Evolutionary conservation across 73 alveolate genomes (phyloP).

Genomic region (Tetrahymena thermophila): DNA sequence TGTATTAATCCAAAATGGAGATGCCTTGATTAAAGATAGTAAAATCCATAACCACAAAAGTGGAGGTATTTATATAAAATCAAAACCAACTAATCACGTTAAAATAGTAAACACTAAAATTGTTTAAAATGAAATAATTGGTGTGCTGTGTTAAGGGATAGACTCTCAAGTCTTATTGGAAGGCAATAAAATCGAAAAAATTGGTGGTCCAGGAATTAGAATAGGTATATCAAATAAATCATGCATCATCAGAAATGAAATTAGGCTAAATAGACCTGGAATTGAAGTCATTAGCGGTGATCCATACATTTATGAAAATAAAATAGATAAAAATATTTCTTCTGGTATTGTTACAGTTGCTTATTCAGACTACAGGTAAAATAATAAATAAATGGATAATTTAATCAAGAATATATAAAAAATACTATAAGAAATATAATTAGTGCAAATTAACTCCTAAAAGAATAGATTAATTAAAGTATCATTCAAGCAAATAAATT

Average conservation of each 20-base stretch:
- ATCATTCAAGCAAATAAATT: too few species aligned
- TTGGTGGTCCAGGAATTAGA: conserved; percentile 67
- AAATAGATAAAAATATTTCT: conserved; percentile 44
- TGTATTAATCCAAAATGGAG: conserved; percentile 11
- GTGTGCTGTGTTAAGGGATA: conserved; percentile 55
- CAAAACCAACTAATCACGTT: conserved; percentile 17
- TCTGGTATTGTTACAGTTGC: conserved; percentile 53
- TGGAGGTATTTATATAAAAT: conserved; percentile 18
- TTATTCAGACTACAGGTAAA: conserved; percentile 17
- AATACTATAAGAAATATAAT: too few species aligned
- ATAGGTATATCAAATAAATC: conserved; percentile 52
- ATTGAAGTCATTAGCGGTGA: conserved; percentile 53
- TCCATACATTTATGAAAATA: conserved; percentile 55
- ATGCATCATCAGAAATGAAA: conserved; percentile 53
- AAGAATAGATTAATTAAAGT: too few species aligned
- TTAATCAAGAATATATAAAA: background rate
- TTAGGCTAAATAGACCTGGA: conserved; percentile 52
- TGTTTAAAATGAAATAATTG: conserved; percentile 46
- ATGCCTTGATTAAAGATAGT: conserved; percentile 10
- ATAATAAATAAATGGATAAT: background rate
- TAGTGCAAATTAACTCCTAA: too few species aligned
- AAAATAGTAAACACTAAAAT: conserved; percentile 51
- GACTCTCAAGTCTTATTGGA: conserved; percentile 51
- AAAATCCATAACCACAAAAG: conserved; percentile 18
- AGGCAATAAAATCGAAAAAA: conserved; percentile 35